A percentile compares a stretch with the other conserved stretches of the same genome.
Evolutionary conservation across 1,139 yeast genomes (phyloP).

Genomic region (Debaryomycetaceae sp.): DNA sequence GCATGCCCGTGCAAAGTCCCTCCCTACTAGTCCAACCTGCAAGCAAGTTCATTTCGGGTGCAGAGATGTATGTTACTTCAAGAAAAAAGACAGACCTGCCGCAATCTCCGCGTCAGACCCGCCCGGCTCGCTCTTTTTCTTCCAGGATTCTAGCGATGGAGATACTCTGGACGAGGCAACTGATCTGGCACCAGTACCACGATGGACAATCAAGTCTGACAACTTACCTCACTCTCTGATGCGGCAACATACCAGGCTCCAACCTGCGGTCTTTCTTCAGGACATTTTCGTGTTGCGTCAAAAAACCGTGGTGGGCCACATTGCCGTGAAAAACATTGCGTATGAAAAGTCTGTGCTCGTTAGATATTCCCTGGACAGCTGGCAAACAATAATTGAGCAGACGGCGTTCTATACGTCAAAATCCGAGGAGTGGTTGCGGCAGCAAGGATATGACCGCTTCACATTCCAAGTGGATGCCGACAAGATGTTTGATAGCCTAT

Average conservation of each 20-base stretch:
- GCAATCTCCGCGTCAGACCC: conserved; percentile 63
- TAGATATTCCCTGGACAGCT: conserved; percentile 57
- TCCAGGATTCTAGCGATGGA: background rate
- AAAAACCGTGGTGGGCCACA: conserved; percentile 52
- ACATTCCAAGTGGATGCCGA: conserved; percentile 42
- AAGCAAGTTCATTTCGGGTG: conserved; percentile 75
- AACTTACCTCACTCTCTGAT: conserved; percentile 35
- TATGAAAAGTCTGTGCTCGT: conserved; percentile 54
- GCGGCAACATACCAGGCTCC: conserved; percentile 25
- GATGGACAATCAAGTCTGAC: conserved; percentile 42
- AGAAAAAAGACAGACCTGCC: conserved; percentile 59
- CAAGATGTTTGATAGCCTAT: conserved; percentile 21
- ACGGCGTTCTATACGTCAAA: conserved; percentile 57
- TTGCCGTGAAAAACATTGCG: conserved; percentile 62
- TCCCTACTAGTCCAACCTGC: conserved; percentile 65
- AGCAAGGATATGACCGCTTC: conserved; percentile 47
- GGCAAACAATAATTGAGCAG: conserved; percentile 65
- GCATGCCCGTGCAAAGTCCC: conserved; percentile 39
- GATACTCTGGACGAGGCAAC: conserved; percentile 2
- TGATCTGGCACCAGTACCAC: conserved; percentile 14
- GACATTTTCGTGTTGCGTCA: conserved; percentile 48
- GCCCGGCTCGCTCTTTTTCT: conserved; percentile 29
- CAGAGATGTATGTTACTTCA: conserved; percentile 60
- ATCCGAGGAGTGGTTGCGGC: conserved; percentile 39
- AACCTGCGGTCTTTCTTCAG: conserved; percentile 50